Conservation (phyloP, 306 rosid species). For the Luffa acutangula region DNA sequence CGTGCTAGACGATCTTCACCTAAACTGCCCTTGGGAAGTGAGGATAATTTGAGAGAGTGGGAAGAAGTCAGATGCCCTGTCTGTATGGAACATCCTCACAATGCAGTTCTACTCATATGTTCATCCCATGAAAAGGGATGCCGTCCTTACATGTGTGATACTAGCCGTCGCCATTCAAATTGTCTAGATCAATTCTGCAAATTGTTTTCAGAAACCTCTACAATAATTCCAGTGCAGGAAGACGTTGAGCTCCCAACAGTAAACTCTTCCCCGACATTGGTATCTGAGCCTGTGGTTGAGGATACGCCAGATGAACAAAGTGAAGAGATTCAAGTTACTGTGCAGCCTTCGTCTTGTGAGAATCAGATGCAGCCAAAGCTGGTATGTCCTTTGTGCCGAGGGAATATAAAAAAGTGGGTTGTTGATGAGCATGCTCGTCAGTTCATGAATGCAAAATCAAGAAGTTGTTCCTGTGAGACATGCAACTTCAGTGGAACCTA, state of each 20-base stretch:
- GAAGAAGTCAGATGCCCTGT: constrained; percentile 96
- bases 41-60: constrained; percentile 70
- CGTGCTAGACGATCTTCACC: constrained; percentile 25
- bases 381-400: constrained; percentile 91
- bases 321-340: constrained; percentile 37
- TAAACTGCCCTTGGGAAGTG: constrained; percentile 39
- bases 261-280: constrained; percentile 3
- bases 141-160: constrained; percentile 98
- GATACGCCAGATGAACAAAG: constrained; percentile 36
- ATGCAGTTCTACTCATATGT: constrained; percentile 86
- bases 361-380: constrained; percentile 43
- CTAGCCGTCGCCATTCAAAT: constrained; percentile 96
- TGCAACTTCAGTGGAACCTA: constrained; percentile 74
- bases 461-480: constrained; percentile 86
- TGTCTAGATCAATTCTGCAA: constrained; percentile 94
- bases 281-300: constrained; percentile 26
- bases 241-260: constrained; percentile 28
- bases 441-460: constrained; percentile 81
- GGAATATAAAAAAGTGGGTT: constrained; percentile 71
- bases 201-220: constrained; percentile 44
- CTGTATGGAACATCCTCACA: constrained; percentile 99
- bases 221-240: constrained; percentile 26
- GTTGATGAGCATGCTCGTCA: constrained; percentile 74
- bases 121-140: constrained; percentile 88
- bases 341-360: constrained; percentile 49